These are phyloP conservation scores for Phytopythium sindhum DNA, from an alignment of 352 stramenopile species.

Conservation along the genomic window DNA sequence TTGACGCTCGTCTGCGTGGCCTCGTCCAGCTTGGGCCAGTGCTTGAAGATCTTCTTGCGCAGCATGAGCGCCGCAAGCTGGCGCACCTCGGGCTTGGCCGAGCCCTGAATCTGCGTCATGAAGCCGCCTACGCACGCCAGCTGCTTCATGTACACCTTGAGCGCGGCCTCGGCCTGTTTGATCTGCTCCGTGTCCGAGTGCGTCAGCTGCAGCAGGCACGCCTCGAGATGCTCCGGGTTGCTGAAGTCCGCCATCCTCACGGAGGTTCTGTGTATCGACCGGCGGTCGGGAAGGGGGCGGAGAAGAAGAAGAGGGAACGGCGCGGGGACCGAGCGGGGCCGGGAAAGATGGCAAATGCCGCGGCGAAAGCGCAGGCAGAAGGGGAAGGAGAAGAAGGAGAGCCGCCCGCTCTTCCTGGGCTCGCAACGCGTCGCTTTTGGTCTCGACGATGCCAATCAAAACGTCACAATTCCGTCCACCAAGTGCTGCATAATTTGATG, in stretches of 20 bases:
- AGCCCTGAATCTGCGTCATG: conserved; percentile 88
- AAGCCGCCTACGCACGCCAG: conserved; percentile 79
- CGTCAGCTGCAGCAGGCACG: conserved; percentile 88
- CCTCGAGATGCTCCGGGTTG: conserved; percentile 76
- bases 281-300: background rate
- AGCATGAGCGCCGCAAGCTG: conserved; percentile 93
- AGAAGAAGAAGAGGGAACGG: background rate
- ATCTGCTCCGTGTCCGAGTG: conserved; percentile 94
- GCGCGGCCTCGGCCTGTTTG: conserved; percentile 89
- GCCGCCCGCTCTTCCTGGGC: background rate
- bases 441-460: conserved; percentile 6
- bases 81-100: conserved; percentile 75
- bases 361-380: background rate
- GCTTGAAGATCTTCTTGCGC: conserved; percentile 92
- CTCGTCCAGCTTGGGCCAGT: conserved; percentile 90
- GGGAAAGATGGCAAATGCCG: conserved; percentile 21
- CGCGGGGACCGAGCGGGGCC: conserved; percentile 11
- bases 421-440: background rate
- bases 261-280: conserved; percentile 4
- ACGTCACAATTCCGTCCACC: background rate
- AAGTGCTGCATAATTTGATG: background rate
- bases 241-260: conserved; percentile 78
- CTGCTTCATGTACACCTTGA: conserved; percentile 94
- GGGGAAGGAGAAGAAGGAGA: background rate
- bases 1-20: conserved; percentile 81